Evolutionary conservation across 1,284 basidiomycete species (phyloP), one percentile per base, ranked within the genome.

Genomic region (Ganoderma leucocontextum): DNA sequence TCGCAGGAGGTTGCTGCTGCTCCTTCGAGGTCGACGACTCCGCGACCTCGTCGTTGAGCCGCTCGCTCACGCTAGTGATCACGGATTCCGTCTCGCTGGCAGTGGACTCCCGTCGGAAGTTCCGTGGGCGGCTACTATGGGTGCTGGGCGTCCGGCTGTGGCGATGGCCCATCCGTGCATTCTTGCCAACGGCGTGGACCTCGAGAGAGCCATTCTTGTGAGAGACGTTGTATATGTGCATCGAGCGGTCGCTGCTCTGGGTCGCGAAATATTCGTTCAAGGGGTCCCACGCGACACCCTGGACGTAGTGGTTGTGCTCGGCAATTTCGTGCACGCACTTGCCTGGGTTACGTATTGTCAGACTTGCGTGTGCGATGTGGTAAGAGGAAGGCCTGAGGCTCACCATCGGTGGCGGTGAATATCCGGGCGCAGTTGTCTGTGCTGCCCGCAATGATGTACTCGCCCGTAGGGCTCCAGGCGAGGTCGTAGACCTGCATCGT

Each of bases 401-500:
- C 72, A 92, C 94, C 95, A 77, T 96, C 94, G 22, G 82, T 83
- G 2, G 91, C 85, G 25, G 90, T 88, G 80, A 94, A 96, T 65
- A 98, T 91, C 59, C 95, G 85, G 0, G 96, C 97, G 2, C 93
- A 94, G 77, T 99, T 98, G 80, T 99, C 98, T 4, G 97, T 99
- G 75, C 95, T 97, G 10, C 97, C 97, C 15, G 96, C 93, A 62
- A 99, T 89, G 68, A 99, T 88, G 73, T 95, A 97, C 74, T 97
- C 95, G 59, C 97, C 96, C 33, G 94, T 92, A 0, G 98, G 98
- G 72, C 95, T 96, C 97, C 97, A 99, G 0, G 96, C 95, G 58
- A 99, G 85, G 79, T 99, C 97, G 79, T 99, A 99, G 13, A 99
- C 95, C 80, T 99, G 96, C 87, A 96, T 95, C 15, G 90, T 91